These are phyloP conservation scores for Millerozyma miso DNA, from an alignment of 805 yeast species.

Conservation along the genomic window DNA sequence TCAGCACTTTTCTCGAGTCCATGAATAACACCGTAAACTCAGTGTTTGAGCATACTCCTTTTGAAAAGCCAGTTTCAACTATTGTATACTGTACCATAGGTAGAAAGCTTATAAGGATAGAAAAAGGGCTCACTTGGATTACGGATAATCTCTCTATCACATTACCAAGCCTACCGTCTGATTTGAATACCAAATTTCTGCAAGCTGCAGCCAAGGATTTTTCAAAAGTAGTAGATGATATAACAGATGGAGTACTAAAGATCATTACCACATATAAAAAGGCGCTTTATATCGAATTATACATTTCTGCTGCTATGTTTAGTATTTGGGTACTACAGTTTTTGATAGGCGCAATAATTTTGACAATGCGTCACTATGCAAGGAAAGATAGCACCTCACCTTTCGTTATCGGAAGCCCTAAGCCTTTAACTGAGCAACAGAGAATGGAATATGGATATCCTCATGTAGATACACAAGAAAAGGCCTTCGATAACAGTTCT, in stretches of 20 bases:
- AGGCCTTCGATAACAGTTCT: constrained; percentile 4
- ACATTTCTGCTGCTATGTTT: constrained; percentile 41
- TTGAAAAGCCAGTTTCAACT: constrained; percentile 57
- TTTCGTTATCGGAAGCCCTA: constrained; percentile 20
- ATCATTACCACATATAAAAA: constrained; percentile 30
- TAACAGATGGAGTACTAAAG: constrained; percentile 17
- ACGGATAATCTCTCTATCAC: constrained; percentile 54
- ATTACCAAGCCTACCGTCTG: constrained; percentile 47
- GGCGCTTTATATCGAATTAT: constrained; percentile 42
- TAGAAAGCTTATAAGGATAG: constrained; percentile 60
- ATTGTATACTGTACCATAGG: constrained; percentile 80
- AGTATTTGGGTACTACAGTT: constrained; percentile 48
- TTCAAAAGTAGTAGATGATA: constrained; percentile 8
- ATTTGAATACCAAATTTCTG: constrained; percentile 2
- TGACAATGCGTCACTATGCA: constrained; percentile 2
- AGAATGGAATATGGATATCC: constrained; percentile 24
- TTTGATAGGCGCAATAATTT: constrained; percentile 28
- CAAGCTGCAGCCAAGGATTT: constrained; percentile 2
- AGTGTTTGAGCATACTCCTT: constrained; percentile 64
- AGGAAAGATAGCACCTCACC: not conserved
- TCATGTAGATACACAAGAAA: constrained; percentile 11
- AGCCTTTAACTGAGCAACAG: constrained; percentile 22
- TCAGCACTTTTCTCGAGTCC: constrained; percentile 50
- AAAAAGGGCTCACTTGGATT: constrained; percentile 77
- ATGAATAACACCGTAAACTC: constrained; percentile 56